Conservation (phyloP, 306 rosid genomes). For the Corylus americana region DNA sequence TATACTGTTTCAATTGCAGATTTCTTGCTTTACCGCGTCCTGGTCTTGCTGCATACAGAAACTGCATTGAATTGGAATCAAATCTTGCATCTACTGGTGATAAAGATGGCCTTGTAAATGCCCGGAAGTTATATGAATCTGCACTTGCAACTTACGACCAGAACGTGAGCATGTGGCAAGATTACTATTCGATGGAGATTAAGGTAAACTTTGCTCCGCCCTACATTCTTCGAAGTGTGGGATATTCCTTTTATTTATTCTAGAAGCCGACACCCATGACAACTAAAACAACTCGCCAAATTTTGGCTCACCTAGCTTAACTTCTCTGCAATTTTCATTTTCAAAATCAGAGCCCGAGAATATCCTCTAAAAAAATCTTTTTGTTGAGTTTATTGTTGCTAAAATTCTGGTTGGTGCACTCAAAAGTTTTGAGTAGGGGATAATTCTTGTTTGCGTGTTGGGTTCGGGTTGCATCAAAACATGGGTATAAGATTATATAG, state of each 20-base stretch:
- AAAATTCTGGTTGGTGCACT: background rate
- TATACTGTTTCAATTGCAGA: slow-evolving; percentile 52
- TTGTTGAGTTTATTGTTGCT: background rate
- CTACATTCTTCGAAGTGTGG: background rate
- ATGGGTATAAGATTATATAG: no score
- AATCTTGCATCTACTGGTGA: slow-evolving; percentile 67
- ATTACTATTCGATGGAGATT: slow-evolving; percentile 64
- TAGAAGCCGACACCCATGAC: background rate
- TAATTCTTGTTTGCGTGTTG: no score
- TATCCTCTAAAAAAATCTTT: background rate
- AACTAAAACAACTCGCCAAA: background rate
- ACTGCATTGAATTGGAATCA: slow-evolving; percentile 78
- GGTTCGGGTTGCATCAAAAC: no score
- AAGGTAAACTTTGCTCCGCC: slow-evolving; percentile 46
- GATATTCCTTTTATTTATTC: background rate
- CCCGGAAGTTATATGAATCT: slow-evolving; percentile 71
- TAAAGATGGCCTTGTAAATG: slow-evolving; percentile 63
- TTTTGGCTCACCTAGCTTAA: background rate
- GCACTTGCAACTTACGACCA: slow-evolving; percentile 71
- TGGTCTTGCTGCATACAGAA: slow-evolving; percentile 63
- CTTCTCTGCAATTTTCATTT: background rate
- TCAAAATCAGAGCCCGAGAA: background rate
- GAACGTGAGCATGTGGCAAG: slow-evolving; percentile 73
- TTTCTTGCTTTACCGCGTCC: slow-evolving; percentile 80
- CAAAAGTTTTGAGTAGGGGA: background rate